Base-by-base conservation (phyloP, 257 asterid species). In the Solanum bulbocastanum region DNA sequence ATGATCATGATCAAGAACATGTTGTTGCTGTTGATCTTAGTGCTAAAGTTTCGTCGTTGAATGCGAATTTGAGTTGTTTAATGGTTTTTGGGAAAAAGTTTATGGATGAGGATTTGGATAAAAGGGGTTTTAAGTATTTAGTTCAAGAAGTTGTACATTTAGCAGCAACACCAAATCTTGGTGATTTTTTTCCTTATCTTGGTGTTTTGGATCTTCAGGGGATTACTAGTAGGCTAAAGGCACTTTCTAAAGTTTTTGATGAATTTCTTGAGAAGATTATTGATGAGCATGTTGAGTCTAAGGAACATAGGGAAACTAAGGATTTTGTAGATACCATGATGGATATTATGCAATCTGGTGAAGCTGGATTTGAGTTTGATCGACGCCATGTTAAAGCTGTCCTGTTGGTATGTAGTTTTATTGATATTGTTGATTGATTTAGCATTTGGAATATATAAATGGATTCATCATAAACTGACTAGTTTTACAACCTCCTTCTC, bases 71-170 rank as follows among this genome's bases (percentile, higher is more conserved):
- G 88, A 87, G 87, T 81, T 90, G 89, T 33, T 3, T 42, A 69
- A 90, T 87, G 90, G 74, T 90, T 36, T 87, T 87, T 83, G 91
- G 91, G 6, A 90, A 87, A 72, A 90, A 87, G 23, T 87, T 85
- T 46, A 30, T 78, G 86, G 90, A 81, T 4, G 83, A 44, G 10
- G 90, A 88, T 52, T 40, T 86, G 27, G 84, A 49, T 4, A 84
- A 86, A 1, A 88, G 32, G 79, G 87, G 90, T 6, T 88, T 90
- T 49, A 74, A 75, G 22, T 85, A 83, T 13, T 82, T 83, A n/a
- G 37, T 86, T 83, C 71, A 78, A 27, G 90, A 90, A 23, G 18
- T 71, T 4, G 10, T 83, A 46, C 87, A 83, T 9, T 1, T 88
- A 11, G 52, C 40, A 3, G 90, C 89, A 7, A 20, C 58, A 65